Base-by-base conservation (phyloP, 176 grass and related monocot genomes). In the Guadua angustifolia region DNA sequence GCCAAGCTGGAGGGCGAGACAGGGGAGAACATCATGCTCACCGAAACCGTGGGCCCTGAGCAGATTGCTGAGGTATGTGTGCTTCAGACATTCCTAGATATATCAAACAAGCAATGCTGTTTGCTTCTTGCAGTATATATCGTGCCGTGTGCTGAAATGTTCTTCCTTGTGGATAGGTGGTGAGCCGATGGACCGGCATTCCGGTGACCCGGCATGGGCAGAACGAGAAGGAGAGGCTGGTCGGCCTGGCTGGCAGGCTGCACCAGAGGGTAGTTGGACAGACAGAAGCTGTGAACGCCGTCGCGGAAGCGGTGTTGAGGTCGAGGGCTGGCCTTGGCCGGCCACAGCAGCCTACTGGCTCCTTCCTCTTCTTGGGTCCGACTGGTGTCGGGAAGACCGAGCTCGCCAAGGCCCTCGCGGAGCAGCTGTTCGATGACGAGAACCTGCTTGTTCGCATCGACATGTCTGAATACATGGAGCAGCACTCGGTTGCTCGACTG, bases 391-490 rank as follows among this genome's bases (percentile, higher is more conserved):
- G 95, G 49, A 98, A 98, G 75, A 98, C 95, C 0, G 95, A 98
- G 87, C 95, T 98, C 44, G 95, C 95, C 14, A 98, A 98, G 74
- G 93, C 95, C 46, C 89, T 98, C 5, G 95, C 95, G 4, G 91
- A 98, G 79, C 95, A 98, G 62, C 71, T 98, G 33, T 98, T 98
- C 63, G 95, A 98, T 51, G 95, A 98, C 40, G 95, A 98, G 85
- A 98, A 98, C 60, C 87, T 98, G 24, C 87, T 98, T 12, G 84
- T 98, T 13, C 93, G 95, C 89, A 90, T 98, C 2, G 95, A 98
- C 83, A 98, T 98, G 95, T 93, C 92, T 0, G 95, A 98, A 38
- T 98, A 98, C 82, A 98, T 98, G 95, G 95, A 98, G 80, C 95
- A 98, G 84, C 93, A 98, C 73, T 98, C 95, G 3, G 91, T 98